Evolutionary conservation across 192 early-diverging fungal species (phyloP).

Genomic region (Entomortierella beljakovae): DNA sequence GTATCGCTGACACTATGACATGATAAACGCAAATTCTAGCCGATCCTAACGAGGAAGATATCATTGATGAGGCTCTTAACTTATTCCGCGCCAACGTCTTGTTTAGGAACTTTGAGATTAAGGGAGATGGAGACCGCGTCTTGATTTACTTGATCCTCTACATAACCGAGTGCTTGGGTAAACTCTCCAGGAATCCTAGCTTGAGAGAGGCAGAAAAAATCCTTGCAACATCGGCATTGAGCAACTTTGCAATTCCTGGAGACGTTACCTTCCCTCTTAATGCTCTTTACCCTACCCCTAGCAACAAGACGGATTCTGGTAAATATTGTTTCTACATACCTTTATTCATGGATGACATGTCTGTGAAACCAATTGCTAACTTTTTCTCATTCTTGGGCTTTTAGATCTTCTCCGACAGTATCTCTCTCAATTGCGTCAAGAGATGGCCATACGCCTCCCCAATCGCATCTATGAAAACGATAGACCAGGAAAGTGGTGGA

Average conservation of each 20-base stretch:
- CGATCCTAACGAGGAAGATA: slow-evolving; percentile 77
- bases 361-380: neutral
- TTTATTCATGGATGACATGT: neutral
- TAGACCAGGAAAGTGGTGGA: slow-evolving; percentile 98
- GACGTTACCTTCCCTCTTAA: slow-evolving; percentile 95
- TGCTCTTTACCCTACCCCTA: slow-evolving; percentile 82
- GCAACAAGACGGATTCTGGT: slow-evolving; percentile 81
- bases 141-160: slow-evolving; percentile 96
- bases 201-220: slow-evolving; percentile 81
- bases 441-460: slow-evolving; percentile 80
- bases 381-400: neutral
- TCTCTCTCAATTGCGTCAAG: slow-evolving; percentile 90
- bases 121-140: slow-evolving; percentile 91
- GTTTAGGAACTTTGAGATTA: slow-evolving; percentile 99
- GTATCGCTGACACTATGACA: too few species aligned
- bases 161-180: slow-evolving; percentile 85
- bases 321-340: slow-evolving; percentile 5
- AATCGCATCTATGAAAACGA: slow-evolving; percentile 82
- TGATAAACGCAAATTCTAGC: slow-evolving; percentile 53
- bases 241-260: slow-evolving; percentile 93
- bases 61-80: slow-evolving; percentile 94
- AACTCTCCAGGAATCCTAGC: slow-evolving; percentile 70
- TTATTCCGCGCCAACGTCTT: slow-evolving; percentile 97
- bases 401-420: slow-evolving; percentile 88
- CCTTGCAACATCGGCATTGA: slow-evolving; percentile 88